Conservation (phyloP, 2,329 filamentous ascomycete genomes). For the Ascochyta lentis region DNA sequence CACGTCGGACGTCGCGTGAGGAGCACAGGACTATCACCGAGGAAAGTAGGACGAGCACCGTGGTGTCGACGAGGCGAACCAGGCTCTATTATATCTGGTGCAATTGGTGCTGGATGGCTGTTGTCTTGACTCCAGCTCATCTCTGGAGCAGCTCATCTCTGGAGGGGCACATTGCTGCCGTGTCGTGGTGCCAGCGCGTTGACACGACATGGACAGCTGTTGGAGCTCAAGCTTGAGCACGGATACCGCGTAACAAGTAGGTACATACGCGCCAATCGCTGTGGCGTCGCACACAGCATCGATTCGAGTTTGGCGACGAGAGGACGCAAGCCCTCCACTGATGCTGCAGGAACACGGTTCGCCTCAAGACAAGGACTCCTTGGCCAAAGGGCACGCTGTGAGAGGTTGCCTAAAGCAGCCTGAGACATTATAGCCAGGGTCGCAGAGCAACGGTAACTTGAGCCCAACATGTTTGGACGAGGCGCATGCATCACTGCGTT, state of each 20-base stretch:
- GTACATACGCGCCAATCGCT: slow-evolving; percentile 9
- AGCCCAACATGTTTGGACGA: slow-evolving; percentile 6
- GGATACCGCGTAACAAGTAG: slow-evolving; percentile 1
- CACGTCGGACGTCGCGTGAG: slow-evolving; percentile 27
- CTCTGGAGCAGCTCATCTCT: background rate
- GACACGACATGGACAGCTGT: slow-evolving; percentile 10
- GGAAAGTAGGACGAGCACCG: slow-evolving; percentile 8
- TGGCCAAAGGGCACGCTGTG: background rate
- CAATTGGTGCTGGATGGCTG: background rate
- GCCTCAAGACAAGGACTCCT: slow-evolving; percentile 9
- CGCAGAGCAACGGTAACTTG: background rate
- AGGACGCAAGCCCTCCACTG: slow-evolving; percentile 7
- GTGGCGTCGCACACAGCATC: slow-evolving; percentile 8
- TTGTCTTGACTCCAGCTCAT: background rate
- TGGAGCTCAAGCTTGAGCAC: slow-evolving; percentile 21
- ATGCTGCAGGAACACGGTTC: slow-evolving; percentile 11
- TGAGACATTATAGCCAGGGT: slow-evolving; percentile 7
- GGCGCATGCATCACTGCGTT: slow-evolving; percentile 12
- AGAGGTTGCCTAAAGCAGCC: slow-evolving; percentile 10
- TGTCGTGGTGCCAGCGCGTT: slow-evolving; percentile 10
- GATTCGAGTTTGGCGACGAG: background rate
- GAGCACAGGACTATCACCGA: slow-evolving; percentile 6
- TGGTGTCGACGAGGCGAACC: background rate
- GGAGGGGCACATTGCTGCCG: background rate
- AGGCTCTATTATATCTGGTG: slow-evolving; percentile 7